Conservation (phyloP, 495 filamentous ascomycete species). For the Aspergillus funiculosus region DNA sequence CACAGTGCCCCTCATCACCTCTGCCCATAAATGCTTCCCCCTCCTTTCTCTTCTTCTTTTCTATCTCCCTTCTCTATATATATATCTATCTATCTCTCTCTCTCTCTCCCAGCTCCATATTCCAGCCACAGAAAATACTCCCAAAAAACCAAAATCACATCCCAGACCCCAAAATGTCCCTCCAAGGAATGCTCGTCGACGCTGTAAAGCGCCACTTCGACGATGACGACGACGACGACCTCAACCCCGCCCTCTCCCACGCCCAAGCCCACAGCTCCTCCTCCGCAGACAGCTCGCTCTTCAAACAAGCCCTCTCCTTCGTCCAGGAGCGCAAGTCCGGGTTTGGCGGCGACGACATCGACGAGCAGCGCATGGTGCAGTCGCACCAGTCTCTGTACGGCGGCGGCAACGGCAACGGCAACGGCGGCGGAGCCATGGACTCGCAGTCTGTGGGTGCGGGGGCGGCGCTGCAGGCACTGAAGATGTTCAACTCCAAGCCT, state of each 20-base stretch:
- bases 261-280: slow-evolving; percentile 37
- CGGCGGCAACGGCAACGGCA: slow-evolving; percentile 23
- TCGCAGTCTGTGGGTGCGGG: slow-evolving; percentile 49
- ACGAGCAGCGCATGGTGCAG: slow-evolving; percentile 51
- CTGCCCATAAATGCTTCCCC: not conserved
- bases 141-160: not conserved
- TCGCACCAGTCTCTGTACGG: slow-evolving; percentile 55
- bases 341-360: slow-evolving; percentile 38
- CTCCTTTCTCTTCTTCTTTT: not conserved
- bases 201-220: slow-evolving; percentile 9
- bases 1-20: slow-evolving; percentile 3
- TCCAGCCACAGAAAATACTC: not conserved
- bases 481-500: slow-evolving; percentile 52
- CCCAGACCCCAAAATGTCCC: slow-evolving; percentile 2
- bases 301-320: slow-evolving; percentile 44
- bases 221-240: slow-evolving; percentile 31
- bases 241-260: slow-evolving; percentile 42
- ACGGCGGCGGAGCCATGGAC: slow-evolving; percentile 29
- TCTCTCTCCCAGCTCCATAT: not conserved
- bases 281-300: slow-evolving; percentile 38
- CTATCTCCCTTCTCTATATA: not conserved
- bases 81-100: not conserved
- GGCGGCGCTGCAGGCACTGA: slow-evolving; percentile 63
- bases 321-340: slow-evolving; percentile 39
- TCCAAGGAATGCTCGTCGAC: slow-evolving; percentile 9